Percentiles rank a stretch among this genome's conserved stretches.
Evolutionary conservation across 1,139 yeast genomes (phyloP).

Genomic region (Yamadazyma atlantica): DNA sequence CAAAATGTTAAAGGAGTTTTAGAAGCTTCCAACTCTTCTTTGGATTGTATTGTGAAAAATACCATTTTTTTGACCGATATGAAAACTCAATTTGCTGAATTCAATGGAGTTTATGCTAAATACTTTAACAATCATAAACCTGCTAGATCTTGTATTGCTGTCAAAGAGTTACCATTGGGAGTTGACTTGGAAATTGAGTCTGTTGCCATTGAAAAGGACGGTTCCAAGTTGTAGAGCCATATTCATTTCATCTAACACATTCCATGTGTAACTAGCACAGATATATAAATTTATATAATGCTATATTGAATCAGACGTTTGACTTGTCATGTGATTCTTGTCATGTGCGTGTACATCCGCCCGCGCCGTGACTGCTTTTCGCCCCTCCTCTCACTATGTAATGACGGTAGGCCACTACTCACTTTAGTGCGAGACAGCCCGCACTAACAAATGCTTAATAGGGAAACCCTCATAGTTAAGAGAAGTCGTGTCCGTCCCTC

Average conservation of each 20-base stretch:
- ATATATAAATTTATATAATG: too few relatives aligned
- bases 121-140: constrained; percentile 84
- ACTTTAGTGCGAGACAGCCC: too few relatives aligned
- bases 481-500: neutral
- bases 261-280: too few relatives aligned
- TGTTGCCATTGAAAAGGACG: constrained; percentile 65
- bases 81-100: constrained; percentile 67
- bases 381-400: too few relatives aligned
- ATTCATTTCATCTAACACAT: too few relatives aligned
- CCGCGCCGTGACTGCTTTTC: too few relatives aligned
- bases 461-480: too few relatives aligned
- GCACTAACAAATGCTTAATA: too few relatives aligned
- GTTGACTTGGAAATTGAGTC: constrained; percentile 76
- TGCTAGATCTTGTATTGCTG: constrained; percentile 95
- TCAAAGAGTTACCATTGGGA: constrained; percentile 80
- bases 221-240: constrained; percentile 40
- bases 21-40: constrained; percentile 78
- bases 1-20: constrained; percentile 74
- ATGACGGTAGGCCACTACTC: too few relatives aligned
- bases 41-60: constrained; percentile 81
- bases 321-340: too few relatives aligned
- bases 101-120: constrained; percentile 80
- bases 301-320: too few relatives aligned
- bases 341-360: too few relatives aligned
- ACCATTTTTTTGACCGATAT: constrained; percentile 88